These are phyloP conservation scores for Malus hybrid DNA, from an alignment of 331 rosid genomes.

Conservation along the genomic window DNA sequence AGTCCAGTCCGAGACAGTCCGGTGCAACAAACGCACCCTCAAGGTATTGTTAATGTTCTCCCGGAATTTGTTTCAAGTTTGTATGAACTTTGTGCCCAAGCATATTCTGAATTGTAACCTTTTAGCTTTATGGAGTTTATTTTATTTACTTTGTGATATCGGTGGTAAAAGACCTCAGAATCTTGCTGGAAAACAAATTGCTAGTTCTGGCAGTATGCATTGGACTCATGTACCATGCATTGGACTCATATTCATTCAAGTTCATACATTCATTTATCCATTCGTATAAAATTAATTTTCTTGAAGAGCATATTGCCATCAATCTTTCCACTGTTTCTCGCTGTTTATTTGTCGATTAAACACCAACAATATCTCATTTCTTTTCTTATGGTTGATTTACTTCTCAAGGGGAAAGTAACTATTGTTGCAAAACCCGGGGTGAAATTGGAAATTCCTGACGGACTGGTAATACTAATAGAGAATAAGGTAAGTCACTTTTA, in stretches of 20 bases:
- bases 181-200: not conserved
- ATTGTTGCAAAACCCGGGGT: slow-evolving; percentile 49
- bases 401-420: slow-evolving; percentile 47
- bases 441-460: slow-evolving; percentile 64
- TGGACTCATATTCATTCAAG: not conserved
- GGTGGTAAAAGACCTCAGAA: not conserved
- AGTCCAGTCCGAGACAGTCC: no score
- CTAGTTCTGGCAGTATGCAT: not conserved
- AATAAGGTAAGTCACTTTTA: slow-evolving; percentile 36
- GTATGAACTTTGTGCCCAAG: not conserved
- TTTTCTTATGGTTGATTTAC: not conserved
- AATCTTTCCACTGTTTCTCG: not conserved
- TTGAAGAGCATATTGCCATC: not conserved
- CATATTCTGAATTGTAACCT: not conserved
- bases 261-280: not conserved
- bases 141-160: not conserved
- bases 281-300: not conserved
- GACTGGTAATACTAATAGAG: slow-evolving; percentile 43
- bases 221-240: not conserved
- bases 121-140: not conserved
- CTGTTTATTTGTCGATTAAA: not conserved
- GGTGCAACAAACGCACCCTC: no score
- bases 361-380: not conserved
- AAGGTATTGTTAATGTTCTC: no score
- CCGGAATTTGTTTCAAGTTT: not conserved